These are phyloP conservation scores for Fusarium sp. DNA, from an alignment of 2,329 filamentous ascomycete genomes.

Conservation along the genomic window DNA sequence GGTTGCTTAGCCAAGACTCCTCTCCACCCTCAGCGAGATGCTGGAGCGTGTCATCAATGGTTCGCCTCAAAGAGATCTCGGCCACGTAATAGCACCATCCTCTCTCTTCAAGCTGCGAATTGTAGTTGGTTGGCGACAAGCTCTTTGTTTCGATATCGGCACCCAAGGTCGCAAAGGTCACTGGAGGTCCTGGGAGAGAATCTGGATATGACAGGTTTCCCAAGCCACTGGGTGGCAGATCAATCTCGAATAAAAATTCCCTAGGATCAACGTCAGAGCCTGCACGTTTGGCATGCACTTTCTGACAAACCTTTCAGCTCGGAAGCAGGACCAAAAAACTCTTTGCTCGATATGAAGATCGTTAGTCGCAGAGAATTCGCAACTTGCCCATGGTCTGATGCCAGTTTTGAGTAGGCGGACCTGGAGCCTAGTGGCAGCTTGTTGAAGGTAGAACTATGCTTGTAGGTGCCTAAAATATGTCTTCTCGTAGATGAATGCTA, in stretches of 20 bases:
- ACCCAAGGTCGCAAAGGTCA: background rate
- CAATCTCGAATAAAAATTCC: slow-evolving; percentile 19
- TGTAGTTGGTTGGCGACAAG: background rate
- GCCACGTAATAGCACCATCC: slow-evolving; percentile 41
- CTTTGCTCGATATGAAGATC: slow-evolving; percentile 34
- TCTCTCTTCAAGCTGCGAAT: slow-evolving; percentile 13
- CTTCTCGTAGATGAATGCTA: slow-evolving; percentile 40
- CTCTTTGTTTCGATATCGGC: background rate
- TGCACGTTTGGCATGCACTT: background rate
- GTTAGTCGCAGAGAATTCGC: background rate
- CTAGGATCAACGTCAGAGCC: background rate
- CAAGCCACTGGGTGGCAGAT: slow-evolving; percentile 24
- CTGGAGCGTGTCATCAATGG: slow-evolving; percentile 28
- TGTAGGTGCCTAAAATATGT: slow-evolving; percentile 35
- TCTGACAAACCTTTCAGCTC: slow-evolving; percentile 37
- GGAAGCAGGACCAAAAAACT: slow-evolving; percentile 41
- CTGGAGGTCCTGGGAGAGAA: slow-evolving; percentile 32
- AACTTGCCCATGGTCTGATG: background rate
- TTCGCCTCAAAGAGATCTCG: slow-evolving; percentile 38
- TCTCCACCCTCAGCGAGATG: slow-evolving; percentile 16
- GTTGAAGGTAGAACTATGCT: slow-evolving; percentile 40
- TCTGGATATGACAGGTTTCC: slow-evolving; percentile 34
- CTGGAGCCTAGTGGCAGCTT: slow-evolving; percentile 28
- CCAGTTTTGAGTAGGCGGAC: slow-evolving; percentile 11
- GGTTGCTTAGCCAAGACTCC: slow-evolving; percentile 21